A percentile compares a stretch with the other conserved stretches of the same genome.
Conservation (phyloP, 768 basidiomycete genomes). For the Boletus barrowsii region DNA sequence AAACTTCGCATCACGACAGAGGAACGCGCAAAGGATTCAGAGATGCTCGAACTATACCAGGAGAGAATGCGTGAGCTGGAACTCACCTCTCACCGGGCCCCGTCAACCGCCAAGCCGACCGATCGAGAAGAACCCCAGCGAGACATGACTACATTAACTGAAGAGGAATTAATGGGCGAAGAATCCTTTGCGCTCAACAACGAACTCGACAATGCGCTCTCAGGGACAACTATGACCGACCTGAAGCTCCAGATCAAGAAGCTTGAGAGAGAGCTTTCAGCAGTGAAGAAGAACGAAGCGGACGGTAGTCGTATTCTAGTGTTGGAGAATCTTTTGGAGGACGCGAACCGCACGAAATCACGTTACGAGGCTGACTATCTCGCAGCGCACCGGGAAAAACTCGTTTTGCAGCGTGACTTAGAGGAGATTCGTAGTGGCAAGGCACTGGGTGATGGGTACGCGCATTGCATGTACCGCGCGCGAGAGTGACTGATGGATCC, state of each 20-base stretch:
- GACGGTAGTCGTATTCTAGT: constrained; percentile 77
- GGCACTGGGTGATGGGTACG: constrained; percentile 76
- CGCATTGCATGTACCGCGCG: neutral
- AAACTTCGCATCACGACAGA: constrained; percentile 65
- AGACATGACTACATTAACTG: constrained; percentile 35
- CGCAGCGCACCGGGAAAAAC: constrained; percentile 75
- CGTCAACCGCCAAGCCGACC: constrained; percentile 28
- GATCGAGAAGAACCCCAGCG: constrained; percentile 13
- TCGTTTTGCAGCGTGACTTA: constrained; percentile 74
- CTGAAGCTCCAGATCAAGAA: constrained; percentile 84
- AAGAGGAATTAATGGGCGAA: constrained; percentile 46
- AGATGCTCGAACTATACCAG: constrained; percentile 85
- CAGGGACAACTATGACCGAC: constrained; percentile 87
- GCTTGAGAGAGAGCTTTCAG: constrained; percentile 77
- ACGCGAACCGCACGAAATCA: constrained; percentile 86
- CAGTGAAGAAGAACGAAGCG: constrained; percentile 67
- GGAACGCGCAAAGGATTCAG: constrained; percentile 75
- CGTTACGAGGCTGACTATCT: constrained; percentile 89
- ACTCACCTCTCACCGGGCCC: constrained; percentile 53
- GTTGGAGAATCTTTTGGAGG: constrained; percentile 88
- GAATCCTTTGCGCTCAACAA: constrained; percentile 67
- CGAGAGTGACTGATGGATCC: constrained; percentile 2
- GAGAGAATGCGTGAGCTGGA: constrained; percentile 90
- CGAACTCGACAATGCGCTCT: constrained; percentile 83
- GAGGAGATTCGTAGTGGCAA: constrained; percentile 91